These are phyloP conservation scores for Trichosporon faecale DNA, from an alignment of 1,284 basidiomycete species.

Conservation along the genomic window DNA sequence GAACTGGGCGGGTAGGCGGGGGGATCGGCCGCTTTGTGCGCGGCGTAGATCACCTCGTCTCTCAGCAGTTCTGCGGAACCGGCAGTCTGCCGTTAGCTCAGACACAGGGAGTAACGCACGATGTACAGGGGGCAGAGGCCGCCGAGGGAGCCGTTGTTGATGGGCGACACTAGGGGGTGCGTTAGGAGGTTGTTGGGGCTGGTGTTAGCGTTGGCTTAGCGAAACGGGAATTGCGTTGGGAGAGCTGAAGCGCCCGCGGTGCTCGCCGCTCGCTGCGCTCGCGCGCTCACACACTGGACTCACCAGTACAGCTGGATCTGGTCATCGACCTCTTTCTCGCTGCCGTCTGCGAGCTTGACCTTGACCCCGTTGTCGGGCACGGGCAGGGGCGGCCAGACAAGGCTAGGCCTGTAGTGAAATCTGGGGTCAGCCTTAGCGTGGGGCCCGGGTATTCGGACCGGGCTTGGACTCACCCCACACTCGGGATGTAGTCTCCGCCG, in stretches of 20 bases:
- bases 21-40: constrained; percentile 55
- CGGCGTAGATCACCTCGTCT: constrained; percentile 53
- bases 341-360: constrained; percentile 38
- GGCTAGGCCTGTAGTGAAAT: constrained; percentile 50
- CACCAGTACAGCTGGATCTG: constrained; percentile 57
- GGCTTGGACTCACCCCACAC: constrained; percentile 31
- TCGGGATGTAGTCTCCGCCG: constrained; percentile 47
- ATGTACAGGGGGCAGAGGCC: constrained; percentile 57
- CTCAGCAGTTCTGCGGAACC: constrained; percentile 54
- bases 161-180: constrained; percentile 55
- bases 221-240: no score
- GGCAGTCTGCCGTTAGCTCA: constrained; percentile 36
- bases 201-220: not conserved
- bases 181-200: constrained; percentile 55
- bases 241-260: no score
- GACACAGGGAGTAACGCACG: constrained; percentile 29
- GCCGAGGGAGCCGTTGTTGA: constrained; percentile 56
- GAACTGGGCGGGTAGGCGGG: constrained; percentile 48
- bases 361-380: constrained; percentile 38
- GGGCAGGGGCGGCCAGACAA: constrained; percentile 50
- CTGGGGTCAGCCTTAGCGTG: constrained; percentile 24
- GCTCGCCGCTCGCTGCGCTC: constrained; percentile 13
- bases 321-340: constrained; percentile 41
- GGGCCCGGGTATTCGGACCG: constrained; percentile 1
- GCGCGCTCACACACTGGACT: not conserved